phyloP scores from a whole-genome alignment of 1,284 basidiomycete genomes.

The Agroathelia rolfsii region DNA sequence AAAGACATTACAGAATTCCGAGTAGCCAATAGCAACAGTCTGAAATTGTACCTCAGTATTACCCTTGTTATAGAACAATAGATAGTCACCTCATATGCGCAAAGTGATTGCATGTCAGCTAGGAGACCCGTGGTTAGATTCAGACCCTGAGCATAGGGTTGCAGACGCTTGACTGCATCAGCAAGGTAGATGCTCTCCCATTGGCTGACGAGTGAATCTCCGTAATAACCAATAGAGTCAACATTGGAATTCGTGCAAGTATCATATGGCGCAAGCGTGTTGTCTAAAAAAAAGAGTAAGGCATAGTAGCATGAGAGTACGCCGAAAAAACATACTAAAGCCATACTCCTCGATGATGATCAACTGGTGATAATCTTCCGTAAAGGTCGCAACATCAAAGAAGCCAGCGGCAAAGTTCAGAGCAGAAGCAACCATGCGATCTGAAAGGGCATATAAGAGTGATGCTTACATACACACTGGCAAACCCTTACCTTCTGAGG shows the following conservation, averaged over 20 bases:
- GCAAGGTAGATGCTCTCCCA: slow-evolving; percentile 49
- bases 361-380: slow-evolving; percentile 34
- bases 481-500: slow-evolving; percentile 30
- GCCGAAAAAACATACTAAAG: slow-evolving; percentile 32
- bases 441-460: slow-evolving; percentile 10
- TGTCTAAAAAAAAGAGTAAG: slow-evolving; percentile 71
- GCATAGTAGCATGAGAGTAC: too few relatives aligned
- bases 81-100: slow-evolving; percentile 44
- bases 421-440: slow-evolving; percentile 44
- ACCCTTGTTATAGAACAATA: not conserved
- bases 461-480: too few relatives aligned
- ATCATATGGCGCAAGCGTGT: slow-evolving; percentile 45
- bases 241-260: slow-evolving; percentile 33
- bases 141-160: slow-evolving; percentile 36
- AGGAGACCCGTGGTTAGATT: slow-evolving; percentile 38
- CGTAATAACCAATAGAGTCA: slow-evolving; percentile 20
- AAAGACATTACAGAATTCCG: slow-evolving; percentile 43
- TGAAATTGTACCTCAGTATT: slow-evolving; percentile 19
- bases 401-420: slow-evolving; percentile 51
- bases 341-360: slow-evolving; percentile 42
- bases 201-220: slow-evolving; percentile 22
- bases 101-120: slow-evolving; percentile 37
- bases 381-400: slow-evolving; percentile 44
- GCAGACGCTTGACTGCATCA: slow-evolving; percentile 38
- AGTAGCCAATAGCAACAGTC: slow-evolving; percentile 59